phyloP scores from a whole-genome alignment of 2,329 filamentous ascomycete species.

The Hypoxylon sp. region DNA sequence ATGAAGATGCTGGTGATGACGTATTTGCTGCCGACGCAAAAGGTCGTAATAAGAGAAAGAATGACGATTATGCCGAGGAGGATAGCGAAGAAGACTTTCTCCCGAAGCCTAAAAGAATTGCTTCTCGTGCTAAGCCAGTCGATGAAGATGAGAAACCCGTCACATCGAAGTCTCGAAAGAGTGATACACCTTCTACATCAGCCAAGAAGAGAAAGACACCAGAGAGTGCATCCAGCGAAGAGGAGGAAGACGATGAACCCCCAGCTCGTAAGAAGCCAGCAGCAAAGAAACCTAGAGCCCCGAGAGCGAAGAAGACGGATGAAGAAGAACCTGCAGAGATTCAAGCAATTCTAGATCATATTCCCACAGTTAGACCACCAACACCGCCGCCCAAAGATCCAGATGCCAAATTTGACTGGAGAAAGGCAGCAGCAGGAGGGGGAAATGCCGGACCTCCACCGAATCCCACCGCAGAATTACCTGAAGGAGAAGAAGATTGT shows the following conservation, averaged over 20 bases:
- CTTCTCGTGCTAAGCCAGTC: conserved; percentile 60
- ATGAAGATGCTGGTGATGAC: conserved; percentile 81
- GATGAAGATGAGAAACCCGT: conserved; percentile 53
- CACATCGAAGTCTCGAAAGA: conserved; percentile 53
- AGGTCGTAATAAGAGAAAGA: conserved; percentile 74
- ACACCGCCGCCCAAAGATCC: conserved; percentile 82
- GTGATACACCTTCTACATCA: conserved; percentile 51
- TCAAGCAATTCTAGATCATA: conserved; percentile 88
- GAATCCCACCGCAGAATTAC: conserved; percentile 75
- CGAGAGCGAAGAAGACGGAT: conserved; percentile 75
- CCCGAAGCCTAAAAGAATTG: conserved; percentile 72
- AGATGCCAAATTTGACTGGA: conserved; percentile 85
- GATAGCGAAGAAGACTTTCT: conserved; percentile 79
- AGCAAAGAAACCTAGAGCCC: conserved; percentile 70
- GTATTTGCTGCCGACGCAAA: conserved; percentile 84
- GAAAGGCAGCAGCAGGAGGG: conserved; percentile 70
- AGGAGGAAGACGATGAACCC: conserved; percentile 69
- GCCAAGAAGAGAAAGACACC: conserved; percentile 72
- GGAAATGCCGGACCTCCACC: conserved; percentile 75
- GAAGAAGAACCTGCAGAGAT: conserved; percentile 78
- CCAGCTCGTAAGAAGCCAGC: conserved; percentile 67
- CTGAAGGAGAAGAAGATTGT: conserved; percentile 88
- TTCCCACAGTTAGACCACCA: conserved; percentile 85
- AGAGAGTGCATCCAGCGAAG: conserved; percentile 68
- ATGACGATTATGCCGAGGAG: conserved; percentile 82